Evolutionary conservation across 2,329 filamentous ascomycete species (phyloP), one percentile per base, ranked within the genome.

Genomic region (Didymella pomorum): DNA sequence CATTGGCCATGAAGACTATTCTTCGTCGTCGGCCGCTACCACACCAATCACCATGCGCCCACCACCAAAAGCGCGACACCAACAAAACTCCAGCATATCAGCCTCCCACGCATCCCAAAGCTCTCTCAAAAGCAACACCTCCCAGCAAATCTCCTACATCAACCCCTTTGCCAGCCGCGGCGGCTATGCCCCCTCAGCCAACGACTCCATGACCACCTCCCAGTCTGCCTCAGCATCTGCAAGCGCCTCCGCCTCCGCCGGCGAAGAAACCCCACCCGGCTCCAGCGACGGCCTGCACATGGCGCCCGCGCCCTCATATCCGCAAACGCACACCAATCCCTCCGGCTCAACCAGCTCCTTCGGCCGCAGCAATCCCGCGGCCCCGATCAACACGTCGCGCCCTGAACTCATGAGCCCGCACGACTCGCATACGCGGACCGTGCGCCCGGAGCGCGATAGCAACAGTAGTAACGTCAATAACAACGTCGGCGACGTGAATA

Each of bases 21-120:
- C 62, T 10, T 73, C 72, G 2, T 73, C 72, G 2, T 73, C 71
- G 6, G 69, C 70, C 10, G 68, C 72, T 25, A 73, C 71, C 45
- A 76, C 74, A 8, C 73, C 73, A 2, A 67, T 77, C 14, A 73
- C 69, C 14, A 76, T 76, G 73, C 72, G 73, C 44, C 63, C 71
- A 47, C 48, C 60, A 9, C 61, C 67, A 6, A 71, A 71, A 51
- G 60, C 66, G 11, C 56, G 71, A 8, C 73, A 75, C 54, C 69
- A 72, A 26, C 72, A 74, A 35, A 71, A 65, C 14, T 62, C 70
- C 6, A 76, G 72, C 39, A 70, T 76, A 28, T 74, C 71, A 1
- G 72, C 67, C 25, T 76, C 73, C 3, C 65, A 67, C 1, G 72
- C 67, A 26, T 76, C 73, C 5, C 65, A 67, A n/a, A 72, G 69